These are phyloP conservation scores for Lentinus brumalis DNA, from an alignment of 768 basidiomycete genomes.

Conservation along the genomic window DNA sequence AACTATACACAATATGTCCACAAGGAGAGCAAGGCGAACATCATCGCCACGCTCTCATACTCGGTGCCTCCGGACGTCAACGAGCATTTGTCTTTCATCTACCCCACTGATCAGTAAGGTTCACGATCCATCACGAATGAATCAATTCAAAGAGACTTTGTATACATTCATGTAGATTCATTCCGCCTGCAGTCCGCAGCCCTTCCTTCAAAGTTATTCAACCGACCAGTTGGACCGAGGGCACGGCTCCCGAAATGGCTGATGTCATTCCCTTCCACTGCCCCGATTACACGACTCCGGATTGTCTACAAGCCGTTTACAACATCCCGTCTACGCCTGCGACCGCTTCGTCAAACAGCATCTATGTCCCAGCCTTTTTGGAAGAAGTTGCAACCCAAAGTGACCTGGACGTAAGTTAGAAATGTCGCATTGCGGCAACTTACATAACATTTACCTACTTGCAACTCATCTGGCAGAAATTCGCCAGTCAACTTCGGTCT, in stretches of 20 bases:
- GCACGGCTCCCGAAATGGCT: slow-evolving; percentile 22
- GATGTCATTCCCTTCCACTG: no score
- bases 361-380: slow-evolving; percentile 35
- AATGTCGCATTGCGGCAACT: no score
- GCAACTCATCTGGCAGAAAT: background rate
- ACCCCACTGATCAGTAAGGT: slow-evolving; percentile 32
- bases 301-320: slow-evolving; percentile 35
- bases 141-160: background rate
- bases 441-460: no score
- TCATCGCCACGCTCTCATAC: slow-evolving; percentile 31
- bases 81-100: slow-evolving; percentile 27
- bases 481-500: no score
- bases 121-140: slow-evolving; percentile 7
- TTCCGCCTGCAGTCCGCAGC: slow-evolving; percentile 20
- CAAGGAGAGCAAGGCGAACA: slow-evolving; percentile 19
- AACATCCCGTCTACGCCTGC: slow-evolving; percentile 26
- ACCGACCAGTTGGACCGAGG: slow-evolving; percentile 13
- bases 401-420: slow-evolving; percentile 39
- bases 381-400: slow-evolving; percentile 28
- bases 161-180: background rate
- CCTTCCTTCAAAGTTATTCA: background rate
- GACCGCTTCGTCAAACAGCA: slow-evolving; percentile 20
- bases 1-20: slow-evolving; percentile 29
- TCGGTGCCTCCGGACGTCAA: slow-evolving; percentile 28
- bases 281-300: slow-evolving; percentile 25